Evolutionary conservation across 345 rosid genomes (phyloP), one percentile per base, ranked within the genome.

Genomic region (Lumnitzera racemosa): DNA sequence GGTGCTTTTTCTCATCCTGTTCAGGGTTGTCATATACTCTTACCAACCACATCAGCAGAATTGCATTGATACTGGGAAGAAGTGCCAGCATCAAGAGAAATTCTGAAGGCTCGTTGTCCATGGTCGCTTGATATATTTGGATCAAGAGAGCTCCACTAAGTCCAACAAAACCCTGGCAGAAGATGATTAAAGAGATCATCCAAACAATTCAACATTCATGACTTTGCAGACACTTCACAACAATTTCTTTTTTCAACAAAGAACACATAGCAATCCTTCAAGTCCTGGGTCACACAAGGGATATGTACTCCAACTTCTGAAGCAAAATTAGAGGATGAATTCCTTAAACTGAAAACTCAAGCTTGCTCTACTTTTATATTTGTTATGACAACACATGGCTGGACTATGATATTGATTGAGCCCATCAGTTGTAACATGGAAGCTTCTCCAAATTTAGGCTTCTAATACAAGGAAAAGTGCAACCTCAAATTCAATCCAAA

Each of bases 71-170:
- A 6, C 76, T 55, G 1, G 84, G 75, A 63, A 76, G 54, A 1
- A 81, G 49, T 36, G 84, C 74, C 55, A 81, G 52, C 67, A 79
- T 51, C 41, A 81, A 71, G 46, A 84, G 74, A 63, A 53, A 84
- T 5, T 70, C 61, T 15, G 67, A 49, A 1, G 84, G 78, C 5
- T 75, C 61, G 54, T 68, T 57, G 50, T 67, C 48, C 60, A 75
- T 81, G 13, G 77, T 9, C 15, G 81, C 72, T 48, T 77, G 74
- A 57, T 79, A 75, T 11, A 73, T 56, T 61, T 84, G 89, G 59
- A 84, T 72, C 50, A 84, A 57, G 49, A 84, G 73, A 16, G 89
- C 86, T 25, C 84, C 84, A 53, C 86, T 73, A 12, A 84, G 64
- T 47, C 86, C 83, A 13, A 79, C 24, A 71, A 69, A 84, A 13